Evolutionary conservation across 805 yeast species (phyloP), one percentile per base, ranked within the genome.

Genomic region (Schizosaccharomyces lindneri): DNA sequence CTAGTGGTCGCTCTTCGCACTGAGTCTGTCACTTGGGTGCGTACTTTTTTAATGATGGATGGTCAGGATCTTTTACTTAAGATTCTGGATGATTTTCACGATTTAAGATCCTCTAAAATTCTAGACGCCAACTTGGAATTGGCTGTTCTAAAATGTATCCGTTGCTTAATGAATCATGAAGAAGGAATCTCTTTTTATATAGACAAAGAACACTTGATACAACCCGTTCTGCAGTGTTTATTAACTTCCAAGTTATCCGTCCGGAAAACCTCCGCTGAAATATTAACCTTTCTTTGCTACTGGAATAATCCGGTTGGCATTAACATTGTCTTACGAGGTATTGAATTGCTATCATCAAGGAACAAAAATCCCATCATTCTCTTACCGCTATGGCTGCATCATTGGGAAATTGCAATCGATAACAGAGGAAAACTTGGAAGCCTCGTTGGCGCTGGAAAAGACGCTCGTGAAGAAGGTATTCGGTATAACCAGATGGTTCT

Each of bases 361-460:
- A 46, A 17, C 11, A 24, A 19, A n/a, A 24, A 46, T n/a, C 17
- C 51, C 13, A 4, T 46, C 4, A 13, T n/a, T 24, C 9, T 46
- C 51, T 81, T 84, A 66, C 85, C 82, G 64, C 77, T 83, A 46
- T 87, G 95, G 95, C 68, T 87, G 57, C 72, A 74, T 60, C 73
- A 81, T 13, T 82, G 87, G 2, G 83, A 78, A 61, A 79, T 78
- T 60, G 83, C 89, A 0, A 67, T 87, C 55, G 87, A 82, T 62
- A 96, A 96, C 2, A 78, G 89, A 66, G 97, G 97, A 6, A 84
- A 81, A 67, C 77, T 85, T 78, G 95, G 96, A 11, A 86, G 96
- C 0, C 71, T 84, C 67, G 97, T 90, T 7, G 97, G 97, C 1
- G 95, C 96, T 0, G 83, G 87, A 63, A 93, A 84, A 9, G 97